Evolutionary conservation across 2,329 filamentous ascomycete species (phyloP).

Genomic region (Colletotrichum cereale): DNA sequence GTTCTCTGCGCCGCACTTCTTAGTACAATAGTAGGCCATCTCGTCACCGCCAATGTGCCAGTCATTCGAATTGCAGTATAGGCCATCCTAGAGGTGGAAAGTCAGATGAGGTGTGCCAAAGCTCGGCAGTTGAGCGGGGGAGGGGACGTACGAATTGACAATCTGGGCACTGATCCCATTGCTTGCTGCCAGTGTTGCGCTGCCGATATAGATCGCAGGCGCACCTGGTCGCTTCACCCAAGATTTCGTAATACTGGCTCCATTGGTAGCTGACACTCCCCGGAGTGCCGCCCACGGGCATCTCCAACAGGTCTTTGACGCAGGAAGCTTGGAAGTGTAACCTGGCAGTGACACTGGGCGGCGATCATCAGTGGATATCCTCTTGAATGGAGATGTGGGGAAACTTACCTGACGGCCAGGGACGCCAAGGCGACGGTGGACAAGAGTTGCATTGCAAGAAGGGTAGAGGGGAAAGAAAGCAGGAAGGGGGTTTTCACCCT

Average conservation of each 20-base stretch:
- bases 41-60: conserved; percentile 41
- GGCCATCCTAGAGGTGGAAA: background rate
- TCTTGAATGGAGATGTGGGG: background rate
- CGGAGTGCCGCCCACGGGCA: conserved; percentile 25
- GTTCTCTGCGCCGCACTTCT: conserved; percentile 39
- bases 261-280: conserved; percentile 32
- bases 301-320: background rate
- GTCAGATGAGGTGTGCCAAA: too few species aligned
- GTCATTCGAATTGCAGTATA: conserved; percentile 33
- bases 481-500: too few species aligned
- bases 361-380: background rate
- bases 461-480: too few species aligned
- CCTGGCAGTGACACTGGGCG: conserved; percentile 5
- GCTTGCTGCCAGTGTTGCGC: conserved; percentile 41
- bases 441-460: conserved; percentile 2
- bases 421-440: background rate
- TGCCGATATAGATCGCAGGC: conserved; percentile 38
- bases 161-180: conserved; percentile 42
- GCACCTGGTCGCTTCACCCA: conserved; percentile 36
- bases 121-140: fast-evolving
- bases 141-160: conserved; percentile 32
- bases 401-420: conserved; percentile 11
- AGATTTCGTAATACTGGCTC: conserved; percentile 36
- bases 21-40: conserved; percentile 38
- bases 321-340: conserved; percentile 21